Base-by-base conservation (phyloP, 306 rosid genomes). In the Cicer arietinum region DNA sequence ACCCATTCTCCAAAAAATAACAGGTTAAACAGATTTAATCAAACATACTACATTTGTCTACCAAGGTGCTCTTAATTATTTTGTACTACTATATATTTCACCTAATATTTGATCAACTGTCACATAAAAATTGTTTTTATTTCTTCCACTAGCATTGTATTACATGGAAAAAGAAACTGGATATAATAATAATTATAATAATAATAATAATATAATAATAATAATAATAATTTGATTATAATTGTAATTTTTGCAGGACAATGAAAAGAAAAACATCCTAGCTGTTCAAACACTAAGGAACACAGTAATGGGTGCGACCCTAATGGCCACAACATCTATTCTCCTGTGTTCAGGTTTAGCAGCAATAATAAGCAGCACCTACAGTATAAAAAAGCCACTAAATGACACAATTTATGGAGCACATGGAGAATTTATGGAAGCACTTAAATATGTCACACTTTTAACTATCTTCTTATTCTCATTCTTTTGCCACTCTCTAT, bases 271-370 rank as follows among this genome's bases (percentile, higher is more conserved):
- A 64, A 95, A 92, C 70, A 92, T 95, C 69, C 72, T 95, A 1
- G 99, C 98, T 0, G 96, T 95, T 20, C 99, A 95, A 82, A 83
- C 99, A 2, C 87, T 92, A 0, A 79, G 99, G 65, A 92, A 95
- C 86, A 83, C 92, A 9, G 80, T 92, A 74, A 95, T 92, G 99
- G 99, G 96, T 20, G 86, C 91, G 14, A 95, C 98, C 73, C 80
- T 92, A 73, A 95, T 95, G 99, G 99, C 99, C 67, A 92, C 99
- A 2, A 92, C 97, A 1, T 85, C 98, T 0, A 83, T 95, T 63
- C 96, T 95, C 0, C 89, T 95, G 0, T 86, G 96, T 64, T 83
- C 84, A 6, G 99, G 99, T 1, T 86, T 95, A 2, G 97, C 99
- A 4, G 98, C 99, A 7, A 91, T 95, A 0, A 68, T 95, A 62